Conservation (phyloP, 495 filamentous ascomycete species). For the Aspergillus incahuasiensis region DNA sequence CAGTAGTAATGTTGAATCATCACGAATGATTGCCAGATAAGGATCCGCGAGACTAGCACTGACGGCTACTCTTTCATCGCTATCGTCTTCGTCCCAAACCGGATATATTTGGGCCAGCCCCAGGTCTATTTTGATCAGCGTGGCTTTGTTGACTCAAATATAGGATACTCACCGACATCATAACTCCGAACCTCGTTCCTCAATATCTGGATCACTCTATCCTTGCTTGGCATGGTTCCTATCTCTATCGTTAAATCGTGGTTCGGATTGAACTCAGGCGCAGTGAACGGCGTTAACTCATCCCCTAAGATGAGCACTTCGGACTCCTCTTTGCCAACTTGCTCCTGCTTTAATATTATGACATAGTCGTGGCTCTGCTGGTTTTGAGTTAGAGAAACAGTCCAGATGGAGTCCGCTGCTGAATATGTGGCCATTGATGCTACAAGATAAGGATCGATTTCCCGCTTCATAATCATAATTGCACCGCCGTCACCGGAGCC, state of each 20-base stretch:
- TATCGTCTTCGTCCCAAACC: constrained; percentile 81
- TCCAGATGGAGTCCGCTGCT: constrained; percentile 35
- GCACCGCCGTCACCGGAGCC: constrained; percentile 67
- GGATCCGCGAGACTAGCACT: constrained; percentile 85
- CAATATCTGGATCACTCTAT: constrained; percentile 77
- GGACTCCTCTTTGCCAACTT: constrained; percentile 36
- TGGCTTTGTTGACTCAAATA: not conserved
- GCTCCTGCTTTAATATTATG: constrained; percentile 31
- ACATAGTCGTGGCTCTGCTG: constrained; percentile 44
- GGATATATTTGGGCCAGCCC: constrained; percentile 84
- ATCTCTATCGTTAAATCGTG: constrained; percentile 78
- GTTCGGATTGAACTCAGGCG: constrained; percentile 81
- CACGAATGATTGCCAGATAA: constrained; percentile 77
- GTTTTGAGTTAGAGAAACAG: constrained; percentile 34
- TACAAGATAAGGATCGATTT: constrained; percentile 64
- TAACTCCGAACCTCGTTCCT: constrained; percentile 81
- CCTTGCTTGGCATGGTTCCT: constrained; percentile 66
- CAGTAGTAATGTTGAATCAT: constrained; percentile 72
- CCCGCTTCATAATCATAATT: constrained; percentile 68
- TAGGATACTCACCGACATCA: constrained; percentile 64
- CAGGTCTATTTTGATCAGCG: constrained; percentile 55
- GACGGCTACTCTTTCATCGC: constrained; percentile 67
- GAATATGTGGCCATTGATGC: constrained; percentile 44
- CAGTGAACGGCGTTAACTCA: constrained; percentile 30
- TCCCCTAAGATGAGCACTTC: constrained; percentile 33